These are phyloP conservation scores for Rhizopogon vinicolor DNA, from an alignment of 768 basidiomycete species.

Conservation along the genomic window DNA sequence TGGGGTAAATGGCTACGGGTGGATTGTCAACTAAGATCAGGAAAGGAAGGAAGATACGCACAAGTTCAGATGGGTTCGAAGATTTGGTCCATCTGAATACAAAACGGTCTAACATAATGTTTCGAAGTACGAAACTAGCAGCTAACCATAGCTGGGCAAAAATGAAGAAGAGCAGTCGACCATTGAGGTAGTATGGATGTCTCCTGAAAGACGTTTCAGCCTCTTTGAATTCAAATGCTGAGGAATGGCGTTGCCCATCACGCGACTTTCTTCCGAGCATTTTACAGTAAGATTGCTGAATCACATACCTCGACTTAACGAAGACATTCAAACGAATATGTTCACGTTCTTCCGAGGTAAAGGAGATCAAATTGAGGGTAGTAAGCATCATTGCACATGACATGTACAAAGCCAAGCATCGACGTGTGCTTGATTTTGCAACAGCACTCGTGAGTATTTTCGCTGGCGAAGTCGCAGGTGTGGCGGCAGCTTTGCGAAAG, in stretches of 20 bases:
- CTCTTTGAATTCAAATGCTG: neutral
- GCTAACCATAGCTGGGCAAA: slow-evolving; percentile 48
- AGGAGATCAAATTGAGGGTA: slow-evolving; percentile 37
- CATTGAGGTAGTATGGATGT: slow-evolving; percentile 72
- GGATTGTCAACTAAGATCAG: neutral
- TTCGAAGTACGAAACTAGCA: slow-evolving; percentile 46
- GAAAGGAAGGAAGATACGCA: slow-evolving; percentile 5
- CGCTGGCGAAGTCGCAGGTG: slow-evolving; percentile 48
- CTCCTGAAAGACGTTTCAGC: slow-evolving; percentile 38
- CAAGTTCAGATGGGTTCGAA: slow-evolving; percentile 10
- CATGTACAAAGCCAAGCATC: slow-evolving; percentile 42
- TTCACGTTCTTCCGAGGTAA: slow-evolving; percentile 19
- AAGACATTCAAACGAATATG: slow-evolving; percentile 51
- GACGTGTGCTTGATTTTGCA: slow-evolving; percentile 41
- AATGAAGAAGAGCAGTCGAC: slow-evolving; percentile 56
- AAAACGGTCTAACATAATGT: slow-evolving; percentile 60
- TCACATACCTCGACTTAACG: slow-evolving; percentile 56
- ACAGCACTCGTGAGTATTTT: slow-evolving; percentile 41
- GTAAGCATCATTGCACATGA: slow-evolving; percentile 42
- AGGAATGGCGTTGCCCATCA: neutral
- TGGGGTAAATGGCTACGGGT: slow-evolving; percentile 15
- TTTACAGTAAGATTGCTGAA: neutral
- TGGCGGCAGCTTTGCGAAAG: slow-evolving; percentile 36
- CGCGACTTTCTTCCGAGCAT: slow-evolving; percentile 9
- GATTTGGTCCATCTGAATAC: slow-evolving; percentile 38